Base-by-base conservation (phyloP, 768 basidiomycete species). In the Saitozyma podzolica region DNA sequence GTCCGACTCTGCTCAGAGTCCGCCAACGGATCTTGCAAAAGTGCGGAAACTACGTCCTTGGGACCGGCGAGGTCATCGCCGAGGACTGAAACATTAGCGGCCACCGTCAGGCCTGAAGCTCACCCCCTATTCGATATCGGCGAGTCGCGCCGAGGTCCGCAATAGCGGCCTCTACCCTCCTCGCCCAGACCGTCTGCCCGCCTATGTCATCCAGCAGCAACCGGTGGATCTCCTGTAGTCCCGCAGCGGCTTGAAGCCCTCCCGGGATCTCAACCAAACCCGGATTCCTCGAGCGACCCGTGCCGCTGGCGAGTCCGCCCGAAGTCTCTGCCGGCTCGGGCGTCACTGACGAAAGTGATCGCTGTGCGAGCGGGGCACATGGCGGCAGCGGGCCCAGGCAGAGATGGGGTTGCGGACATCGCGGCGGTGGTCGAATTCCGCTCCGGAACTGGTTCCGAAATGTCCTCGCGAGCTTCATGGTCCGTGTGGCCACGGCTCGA, bases 21-120 rank as follows among this genome's bases (percentile, higher is more conserved):
- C 0, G 62, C 58, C n/a, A 78, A 56, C 6, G 75, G 75, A 61
- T 76, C 75, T 43, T 72, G 64, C 20, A 76, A 59, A 2, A 78
- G 51, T 16, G 73, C 69, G 0, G 77, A 68, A 6, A 78, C 66
- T 29, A 78, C 61, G 19, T 69, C 72, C 45, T 58, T 45, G 6
- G 68, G 67, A 19, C 59, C 70, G 39, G 73, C 62, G 17, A 67
- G 58, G 7, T 40, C 9, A 20, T 72, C 70, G 17, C 75, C 75
- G 19, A 61, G 62, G 16, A 75, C 74, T 75, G 41, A 2, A n/a
- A 40, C 58, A 29, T 54, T 55, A 53, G 45, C 37, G 49, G 50
- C 19, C 14, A 13, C 39, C 16, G 49, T 13, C 41, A 11, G 10
- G 10, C 39, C 20, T 10, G 20, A 10, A 43, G 40, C 67, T 40